Evolutionary conservation across 1,284 basidiomycete genomes (phyloP).

Genomic region (Ustilago loliicola): DNA sequence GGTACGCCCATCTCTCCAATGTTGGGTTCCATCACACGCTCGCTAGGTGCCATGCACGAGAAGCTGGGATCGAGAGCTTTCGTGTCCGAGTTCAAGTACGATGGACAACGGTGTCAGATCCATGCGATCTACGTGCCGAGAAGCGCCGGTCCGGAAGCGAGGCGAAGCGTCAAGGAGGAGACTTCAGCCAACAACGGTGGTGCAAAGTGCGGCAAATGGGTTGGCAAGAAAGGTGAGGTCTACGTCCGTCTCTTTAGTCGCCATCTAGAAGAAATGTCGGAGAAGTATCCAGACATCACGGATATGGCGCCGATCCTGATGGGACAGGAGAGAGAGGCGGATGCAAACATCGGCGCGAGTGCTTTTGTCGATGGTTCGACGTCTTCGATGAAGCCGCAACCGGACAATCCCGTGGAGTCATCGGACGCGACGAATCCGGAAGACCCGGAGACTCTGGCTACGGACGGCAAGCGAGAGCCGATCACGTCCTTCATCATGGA

Average conservation of each 20-base stretch:
- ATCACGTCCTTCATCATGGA: conserved; percentile 82
- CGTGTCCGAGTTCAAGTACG: conserved; percentile 80
- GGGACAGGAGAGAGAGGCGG: conserved; percentile 44
- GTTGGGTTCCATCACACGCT: conserved; percentile 77
- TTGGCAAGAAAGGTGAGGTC: conserved; percentile 61
- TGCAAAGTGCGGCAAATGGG: conserved; percentile 60
- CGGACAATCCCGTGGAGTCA: background rate
- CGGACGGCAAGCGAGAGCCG: conserved; percentile 9
- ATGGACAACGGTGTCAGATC: conserved; percentile 88
- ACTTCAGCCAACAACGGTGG: conserved; percentile 12
- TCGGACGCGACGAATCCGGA: background rate
- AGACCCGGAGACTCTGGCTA: background rate
- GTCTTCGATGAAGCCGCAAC: background rate
- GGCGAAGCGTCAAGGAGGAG: conserved; percentile 38
- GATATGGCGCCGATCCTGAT: conserved; percentile 71
- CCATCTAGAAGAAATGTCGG: conserved; percentile 92
- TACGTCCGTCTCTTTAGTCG: conserved; percentile 84
- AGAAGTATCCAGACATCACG: conserved; percentile 87
- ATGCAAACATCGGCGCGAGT: conserved; percentile 18
- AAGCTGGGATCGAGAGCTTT: conserved; percentile 73
- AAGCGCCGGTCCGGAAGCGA: conserved; percentile 39
- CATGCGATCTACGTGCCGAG: conserved; percentile 74
- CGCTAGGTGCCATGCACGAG: conserved; percentile 84
- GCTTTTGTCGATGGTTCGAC: conserved; percentile 8
- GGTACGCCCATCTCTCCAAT: conserved; percentile 75